Evolutionary conservation across 768 basidiomycete species (phyloP).

Genomic region (Kwoniella mangroviensis): DNA sequence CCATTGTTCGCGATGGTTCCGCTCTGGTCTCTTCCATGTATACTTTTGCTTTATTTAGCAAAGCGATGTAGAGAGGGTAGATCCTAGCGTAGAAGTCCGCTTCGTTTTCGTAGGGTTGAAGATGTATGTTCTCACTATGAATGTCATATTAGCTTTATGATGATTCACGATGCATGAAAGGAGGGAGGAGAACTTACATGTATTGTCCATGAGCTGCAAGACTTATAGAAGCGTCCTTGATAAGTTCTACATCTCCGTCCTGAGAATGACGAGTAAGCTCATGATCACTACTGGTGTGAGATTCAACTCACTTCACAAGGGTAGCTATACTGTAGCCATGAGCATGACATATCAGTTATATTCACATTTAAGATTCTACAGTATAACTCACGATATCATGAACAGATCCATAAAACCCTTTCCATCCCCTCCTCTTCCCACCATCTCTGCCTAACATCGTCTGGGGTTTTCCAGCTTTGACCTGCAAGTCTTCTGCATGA

Average conservation of each 20-base stretch:
- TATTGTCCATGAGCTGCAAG: slow-evolving; percentile 82
- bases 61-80: slow-evolving; percentile 70
- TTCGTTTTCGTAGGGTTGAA: slow-evolving; percentile 72
- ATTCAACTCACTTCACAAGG: slow-evolving; percentile 77
- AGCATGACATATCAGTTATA: too few species aligned
- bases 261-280: not conserved
- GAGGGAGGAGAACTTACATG: slow-evolving; percentile 60
- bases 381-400: slow-evolving; percentile 70
- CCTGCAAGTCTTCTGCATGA: slow-evolving; percentile 66
- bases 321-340: slow-evolving; percentile 60
- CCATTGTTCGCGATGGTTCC: slow-evolving; percentile 70
- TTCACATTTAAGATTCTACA: too few species aligned
- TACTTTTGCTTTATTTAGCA: slow-evolving; percentile 70
- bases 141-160: not conserved
- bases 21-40: slow-evolving; percentile 71
- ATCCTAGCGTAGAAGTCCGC: slow-evolving; percentile 75
- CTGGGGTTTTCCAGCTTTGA: slow-evolving; percentile 54
- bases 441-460: slow-evolving; percentile 31
- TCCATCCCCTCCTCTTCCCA: slow-evolving; percentile 57
- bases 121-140: slow-evolving; percentile 65
- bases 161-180: not conserved
- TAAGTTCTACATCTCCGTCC: slow-evolving; percentile 75
- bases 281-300: not conserved
- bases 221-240: slow-evolving; percentile 85
- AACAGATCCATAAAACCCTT: slow-evolving; percentile 83